Base-by-base conservation (phyloP, 352 stramenopile species). In the Globisporangium canariense region DNA sequence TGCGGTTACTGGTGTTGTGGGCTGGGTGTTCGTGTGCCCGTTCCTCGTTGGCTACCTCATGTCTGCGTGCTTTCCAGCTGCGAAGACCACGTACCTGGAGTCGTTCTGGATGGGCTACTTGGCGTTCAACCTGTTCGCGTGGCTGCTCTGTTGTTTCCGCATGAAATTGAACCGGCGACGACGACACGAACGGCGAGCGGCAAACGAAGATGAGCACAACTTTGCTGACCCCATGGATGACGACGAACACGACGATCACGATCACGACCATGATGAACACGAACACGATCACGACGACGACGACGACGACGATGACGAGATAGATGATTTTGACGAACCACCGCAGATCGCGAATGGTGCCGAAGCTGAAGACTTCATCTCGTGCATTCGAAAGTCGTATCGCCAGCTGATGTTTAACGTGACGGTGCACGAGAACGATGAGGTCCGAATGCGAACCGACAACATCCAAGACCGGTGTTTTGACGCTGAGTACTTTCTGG, bases 21-120 rank as follows among this genome's bases (percentile, higher is more conserved):
- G 86, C 0, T 96, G 86, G 86, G 73, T 66, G 0, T 83, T 92
- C 38, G 65, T 91, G 22, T 89, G 79, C 43, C 88, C 86, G 10
- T 76, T 90, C 41, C 67, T 94, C 38, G 47, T 91, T n/a, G 88
- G 86, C 2, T 83, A 88, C 20, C 30, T 93, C 28, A 55, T 93
- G 28, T 69, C 77, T 1, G 73, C 70, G 38, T 84, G 81, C 53
- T 74, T 90, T 43, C 72, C 79, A 8, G 67, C 63, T 22, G 71
- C 80, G 10, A 75, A 85, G 38, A 72, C 71, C 10, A 79, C 78
- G 20, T 72, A 69, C 55, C 66, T 83, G 38, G 83, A 92, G 66
- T 83, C 72, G n/a, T 90, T 91, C 45, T 79, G 86, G 67, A 77
- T 91, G 69, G 87, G 87, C 13, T 94, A 90, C 58, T 72, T 93